These are phyloP conservation scores for Lachancea fermentati DNA, from an alignment of 805 yeast genomes.

Conservation along the genomic window DNA sequence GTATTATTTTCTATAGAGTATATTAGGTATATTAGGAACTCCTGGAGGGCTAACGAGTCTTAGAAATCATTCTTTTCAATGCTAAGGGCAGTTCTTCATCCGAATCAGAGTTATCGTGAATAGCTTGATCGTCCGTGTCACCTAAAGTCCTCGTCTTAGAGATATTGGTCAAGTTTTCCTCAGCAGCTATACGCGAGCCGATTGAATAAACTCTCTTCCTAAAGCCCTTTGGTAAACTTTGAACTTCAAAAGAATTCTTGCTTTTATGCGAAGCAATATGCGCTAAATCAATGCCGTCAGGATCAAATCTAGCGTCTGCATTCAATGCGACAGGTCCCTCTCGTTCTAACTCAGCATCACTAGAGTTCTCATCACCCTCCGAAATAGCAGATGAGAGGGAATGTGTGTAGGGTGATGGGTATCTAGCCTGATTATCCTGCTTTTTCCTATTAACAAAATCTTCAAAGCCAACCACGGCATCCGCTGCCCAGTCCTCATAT, in stretches of 20 bases:
- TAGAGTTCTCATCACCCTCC: constrained; percentile 9
- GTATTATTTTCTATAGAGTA: not conserved
- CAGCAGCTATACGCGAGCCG: constrained; percentile 29
- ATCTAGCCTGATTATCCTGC: not conserved
- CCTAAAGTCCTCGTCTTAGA: constrained; percentile 27
- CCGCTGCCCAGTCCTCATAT: constrained; percentile 38
- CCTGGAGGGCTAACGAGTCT: not conserved
- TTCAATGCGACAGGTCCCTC: constrained; percentile 13
- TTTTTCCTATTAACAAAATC: constrained; percentile 18
- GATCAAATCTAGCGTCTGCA: constrained; percentile 5
- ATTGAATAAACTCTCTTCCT: constrained; percentile 35
- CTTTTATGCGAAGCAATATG: constrained; percentile 27
- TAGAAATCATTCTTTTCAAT: constrained; percentile 25
- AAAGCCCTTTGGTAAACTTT: constrained; percentile 26
- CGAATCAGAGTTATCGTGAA: constrained; percentile 11
- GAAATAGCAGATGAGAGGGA: constrained; percentile 10
- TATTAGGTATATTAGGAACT: not conserved
- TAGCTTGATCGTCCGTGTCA: constrained; percentile 15
- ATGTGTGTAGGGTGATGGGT: constrained; percentile 4
- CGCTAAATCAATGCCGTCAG: constrained; percentile 19
- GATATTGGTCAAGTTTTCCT: constrained; percentile 7
- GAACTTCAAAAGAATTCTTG: constrained; percentile 8
- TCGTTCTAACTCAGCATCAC: constrained; percentile 3
- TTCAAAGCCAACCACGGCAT: constrained; percentile 36
- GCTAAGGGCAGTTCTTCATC: constrained; percentile 37